A percentile compares a stretch with the other conserved stretches of the same genome.
phyloP scores from a whole-genome alignment of 2,329 filamentous ascomycete species.

The Aspergillus sp. region DNA sequence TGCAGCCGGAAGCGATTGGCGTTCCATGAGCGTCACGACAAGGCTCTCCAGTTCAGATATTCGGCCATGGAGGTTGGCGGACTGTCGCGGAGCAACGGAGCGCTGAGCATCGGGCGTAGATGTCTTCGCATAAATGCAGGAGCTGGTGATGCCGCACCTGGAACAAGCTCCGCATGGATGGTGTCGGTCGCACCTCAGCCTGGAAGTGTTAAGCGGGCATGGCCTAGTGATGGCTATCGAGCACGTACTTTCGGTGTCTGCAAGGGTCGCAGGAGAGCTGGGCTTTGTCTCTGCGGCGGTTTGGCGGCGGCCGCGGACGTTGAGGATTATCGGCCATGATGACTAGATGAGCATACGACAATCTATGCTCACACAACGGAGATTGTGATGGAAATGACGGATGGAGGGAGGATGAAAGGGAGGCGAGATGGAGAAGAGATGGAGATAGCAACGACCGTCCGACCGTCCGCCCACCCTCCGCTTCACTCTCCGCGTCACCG shows the following conservation, averaged over 20 bases:
- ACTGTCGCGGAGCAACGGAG: not conserved
- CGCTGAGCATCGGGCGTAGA: not conserved
- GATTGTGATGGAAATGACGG: too few relatives aligned
- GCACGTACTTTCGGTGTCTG: constrained; percentile 1
- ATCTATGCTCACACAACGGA: too few relatives aligned
- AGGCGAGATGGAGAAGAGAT: not conserved
- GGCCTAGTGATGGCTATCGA: not conserved
- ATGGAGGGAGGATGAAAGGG: too few relatives aligned
- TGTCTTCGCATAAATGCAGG: not conserved
- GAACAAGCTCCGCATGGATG: too few relatives aligned
- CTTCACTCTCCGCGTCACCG: not conserved
- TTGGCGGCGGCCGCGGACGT: not conserved
- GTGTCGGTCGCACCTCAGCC: too few relatives aligned
- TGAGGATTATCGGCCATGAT: not conserved
- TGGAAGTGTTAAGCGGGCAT: not conserved
- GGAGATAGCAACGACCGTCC: not conserved
- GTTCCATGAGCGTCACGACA: not conserved
- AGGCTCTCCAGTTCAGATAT: not conserved
- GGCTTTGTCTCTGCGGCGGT: not conserved
- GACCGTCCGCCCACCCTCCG: not conserved
- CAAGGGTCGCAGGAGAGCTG: not conserved
- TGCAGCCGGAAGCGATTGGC: not conserved
- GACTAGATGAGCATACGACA: too few relatives aligned
- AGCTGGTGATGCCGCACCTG: too few relatives aligned
- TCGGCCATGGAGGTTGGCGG: not conserved